Evolutionary conservation across 2,329 filamentous ascomycete genomes (phyloP), one percentile per base, ranked within the genome.

Genomic region (Diaporthe aspalathi): DNA sequence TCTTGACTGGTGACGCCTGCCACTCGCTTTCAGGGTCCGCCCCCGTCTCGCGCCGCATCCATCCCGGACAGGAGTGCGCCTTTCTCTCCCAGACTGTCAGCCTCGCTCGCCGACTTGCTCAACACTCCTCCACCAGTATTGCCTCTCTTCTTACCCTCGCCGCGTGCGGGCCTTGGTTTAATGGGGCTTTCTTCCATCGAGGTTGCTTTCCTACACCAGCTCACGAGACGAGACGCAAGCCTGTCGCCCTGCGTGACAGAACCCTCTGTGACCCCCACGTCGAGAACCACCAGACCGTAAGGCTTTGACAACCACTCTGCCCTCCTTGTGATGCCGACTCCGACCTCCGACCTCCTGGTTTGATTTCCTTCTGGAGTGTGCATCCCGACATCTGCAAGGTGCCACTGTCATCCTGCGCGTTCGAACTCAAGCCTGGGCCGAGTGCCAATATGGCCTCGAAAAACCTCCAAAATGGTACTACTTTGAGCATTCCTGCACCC

Each of bases 391-490:
- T n/a, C 20, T n/a, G 56, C 27, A 47, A 38, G 35, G 16, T 47
- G 50, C 17, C 43, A 57, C 12, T 47, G 43, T 14, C 43, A 45
- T 43, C 38, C 70, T 38, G 57, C 35, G 5, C 16, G 49, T 22
- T 2, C 16, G 32, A 32, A 27, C 24, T 27, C 45, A 29, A 35
- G 40, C 57, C 56, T n/a, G 27, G 68, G 57, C 52, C 57, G 40
- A 40, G 68, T 47, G 69, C 66, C 75, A 76, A 56, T 49, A 82
- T 83, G 81, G 78, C 77, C 45, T 79, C 80, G 69, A 78, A 78
- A 75, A 77, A 79, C 65, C 76, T 78, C 24, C 63, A 75, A 70
- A 78, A 80, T 77, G 79, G 80, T 80, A 80, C 73, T 80, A 80
- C 73, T 47, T 71, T 17, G 72, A 70, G 66, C 60, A 43, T 24